Base-by-base conservation (phyloP, 495 filamentous ascomycete species). In the Podospora appendiculata region DNA sequence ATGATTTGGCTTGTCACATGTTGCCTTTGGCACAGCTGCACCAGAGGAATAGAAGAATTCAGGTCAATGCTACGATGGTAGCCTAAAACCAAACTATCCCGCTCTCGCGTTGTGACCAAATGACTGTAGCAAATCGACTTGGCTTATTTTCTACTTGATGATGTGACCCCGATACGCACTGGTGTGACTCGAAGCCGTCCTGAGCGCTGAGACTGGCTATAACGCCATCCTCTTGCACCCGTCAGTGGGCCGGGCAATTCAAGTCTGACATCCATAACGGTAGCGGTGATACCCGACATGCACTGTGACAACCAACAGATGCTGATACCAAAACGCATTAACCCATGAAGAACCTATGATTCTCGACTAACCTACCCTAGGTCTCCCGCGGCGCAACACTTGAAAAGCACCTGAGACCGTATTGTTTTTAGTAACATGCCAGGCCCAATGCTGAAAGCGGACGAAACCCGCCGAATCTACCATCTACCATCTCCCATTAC, bases 11-110 rank as follows among this genome's bases (percentile, higher is more conserved):
- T 73, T 75, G 72, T 72, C 70, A 77, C 70, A 75, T 76, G 65
- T 69, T 72, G 74, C 74, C 68, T 71, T 61, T 73, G 70, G 72
- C 70, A 75, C 73, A 68, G 10, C 25, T 72, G 66, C 69, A 74
- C 68, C 66, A 59, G 54, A 59, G 55, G 51, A 57, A 54, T 65
- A 71, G 60, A 66, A 61, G 71, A 65, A 58, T 50, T 52, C 32
- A 53, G 52, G 48, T 57, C 53, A 55, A 50, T 52, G 58, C 60
- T 61, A 59, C 56, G 46, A 19, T 56, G 39, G 53, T 59, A 60
- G 55, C 49, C 58, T 48, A 47, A 41, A 14, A 33, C 41, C 19
- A 41, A 41, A 11, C 7, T 12, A 32, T 47, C 11, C 47, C 16
- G 12, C 33, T 16, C 13, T 19, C 36, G 14, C 45, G 41, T 45